Percentiles rank a stretch among this genome's conserved stretches.
Conservation (phyloP, 139 green algal species). For the Marvania coccoides region DNA sequence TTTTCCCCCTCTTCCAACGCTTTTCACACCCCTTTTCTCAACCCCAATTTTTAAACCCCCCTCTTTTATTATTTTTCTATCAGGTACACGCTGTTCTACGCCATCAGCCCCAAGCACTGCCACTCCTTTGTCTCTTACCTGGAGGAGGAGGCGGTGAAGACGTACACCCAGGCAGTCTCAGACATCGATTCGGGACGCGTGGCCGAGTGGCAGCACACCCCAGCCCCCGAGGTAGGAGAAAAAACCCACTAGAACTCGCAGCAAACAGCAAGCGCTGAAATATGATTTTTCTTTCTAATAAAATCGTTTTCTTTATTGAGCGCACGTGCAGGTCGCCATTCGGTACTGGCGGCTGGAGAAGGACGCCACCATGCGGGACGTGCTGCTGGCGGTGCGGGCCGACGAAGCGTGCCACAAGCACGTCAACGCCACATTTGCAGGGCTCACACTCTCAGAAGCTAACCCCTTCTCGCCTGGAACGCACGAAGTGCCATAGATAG, state of each 20-base stretch:
- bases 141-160: conserved; percentile 90
- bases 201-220: conserved; percentile 46
- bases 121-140: conserved; percentile 87
- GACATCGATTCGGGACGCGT: conserved; percentile 65
- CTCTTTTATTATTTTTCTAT: no score
- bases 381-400: conserved; percentile 75
- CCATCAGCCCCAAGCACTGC: conserved; percentile 61
- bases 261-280: no score
- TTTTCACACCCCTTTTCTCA: no score
- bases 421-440: conserved; percentile 85
- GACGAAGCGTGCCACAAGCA: conserved; percentile 78
- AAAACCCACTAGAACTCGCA: no score
- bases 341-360: conserved; percentile 49
- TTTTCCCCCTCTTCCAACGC: no score
- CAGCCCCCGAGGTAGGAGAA: conserved; percentile 49
- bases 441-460: conserved; percentile 29
- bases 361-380: conserved; percentile 57
- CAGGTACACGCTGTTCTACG: conserved; percentile 71
- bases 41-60: no score
- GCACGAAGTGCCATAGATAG: no score
- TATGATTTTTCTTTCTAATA: no score
- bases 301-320: no score
- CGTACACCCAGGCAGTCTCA: conserved; percentile 74
- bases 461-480: conserved; percentile 61
- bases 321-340: no score